Base-by-base conservation (phyloP, 345 rosid genomes). In the Eutrema japonicum region DNA sequence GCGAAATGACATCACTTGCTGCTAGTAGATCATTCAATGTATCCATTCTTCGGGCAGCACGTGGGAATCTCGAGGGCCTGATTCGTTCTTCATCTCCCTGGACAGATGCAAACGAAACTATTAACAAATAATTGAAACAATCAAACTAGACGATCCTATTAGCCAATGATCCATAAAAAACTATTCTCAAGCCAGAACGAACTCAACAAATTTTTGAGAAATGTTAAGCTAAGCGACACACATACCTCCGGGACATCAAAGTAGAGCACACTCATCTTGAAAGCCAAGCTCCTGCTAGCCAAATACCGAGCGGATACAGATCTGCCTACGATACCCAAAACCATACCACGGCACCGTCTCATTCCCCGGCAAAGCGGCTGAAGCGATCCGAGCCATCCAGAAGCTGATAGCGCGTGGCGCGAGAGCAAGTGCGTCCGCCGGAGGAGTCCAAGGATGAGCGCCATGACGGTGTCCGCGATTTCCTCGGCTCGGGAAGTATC, bases 391-490 rank as follows among this genome's bases (percentile, higher is more conserved):
- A 95, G 85, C 99, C 98, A 95, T 1, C 94, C 98, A 3, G 98
- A 92, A 48, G 90, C 98, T 12, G 97, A 92, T 18, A 90, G 85
- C 3, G 96, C 78, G 62, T 96, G 90, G 60, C 96, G 89, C 1
- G 99, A 88, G 51, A 96, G 90, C 68, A 96, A 74, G 67, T 92
- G 99, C 57, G 98, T 90, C 79, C 96, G 81, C 4, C 99, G 85
- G 42, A 96, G 91, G 87, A 96, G 84, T 52, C 99, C 96, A 6
- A 96, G 96, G 66, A 96, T 78, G 64, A 96, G 87, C 10, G 99
- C 99, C 99, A 96, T 96, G 45, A 92, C 98, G 0, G 97, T 87
- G 45, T 96, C 99, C 0, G 98, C 98, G 79, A 96, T 84, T 90
- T 96, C 99, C 84, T 92, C 98, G 8, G 97, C 98, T 57, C 99